Base-by-base conservation (phyloP, 805 yeast species). In the Schwanniomyces vanrijiae region DNA sequence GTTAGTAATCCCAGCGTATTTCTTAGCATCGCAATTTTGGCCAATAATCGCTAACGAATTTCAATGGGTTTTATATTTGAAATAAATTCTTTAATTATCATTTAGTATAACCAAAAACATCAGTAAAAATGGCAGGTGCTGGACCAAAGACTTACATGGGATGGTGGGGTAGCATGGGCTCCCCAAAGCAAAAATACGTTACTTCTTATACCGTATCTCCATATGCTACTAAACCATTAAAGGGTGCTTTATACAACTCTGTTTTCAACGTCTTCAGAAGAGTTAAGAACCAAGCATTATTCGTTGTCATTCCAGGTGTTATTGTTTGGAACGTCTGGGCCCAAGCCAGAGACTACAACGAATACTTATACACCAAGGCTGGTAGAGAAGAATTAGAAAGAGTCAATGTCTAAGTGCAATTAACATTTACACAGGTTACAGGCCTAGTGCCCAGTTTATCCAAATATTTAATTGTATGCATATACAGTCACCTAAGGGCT, bases 131-230 rank as follows among this genome's bases (percentile, higher is more conserved):
- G 68, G 68, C 59, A 47, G 68, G 68, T 46, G 53, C 56, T 43
- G 81, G 81, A 60, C 84, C 85, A 60, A 82, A 80, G 60, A 66
- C 90, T 64, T 90, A 86, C 65, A 85, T 88, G 92, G 97, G 97
- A 60, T 90, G 97, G 97, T 90, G 97, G 97, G 97, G 97, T 66
- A 71, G 78, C 76, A 72, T 90, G 66, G 96, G 95, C 65, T 80
- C 88, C 71, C 91, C 94, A 67, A 81, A 80, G 60, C 96, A 89
- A 77, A 88, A 88, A 72, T 86, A 89, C 75, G 77, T 86, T 55
- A 87, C 92, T 53, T 81, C 87, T 50, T 94, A 92, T 80, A 78
- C 96, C 47, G 90, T 94, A 54, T 88, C 99, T 55, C 95, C 97
- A 52, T 88, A 80, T 59, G 97, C 96, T 51, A 95, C 92, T 74